Base-by-base conservation (phyloP, 805 yeast species). In the Kregervanrija pseudodelftensis region DNA sequence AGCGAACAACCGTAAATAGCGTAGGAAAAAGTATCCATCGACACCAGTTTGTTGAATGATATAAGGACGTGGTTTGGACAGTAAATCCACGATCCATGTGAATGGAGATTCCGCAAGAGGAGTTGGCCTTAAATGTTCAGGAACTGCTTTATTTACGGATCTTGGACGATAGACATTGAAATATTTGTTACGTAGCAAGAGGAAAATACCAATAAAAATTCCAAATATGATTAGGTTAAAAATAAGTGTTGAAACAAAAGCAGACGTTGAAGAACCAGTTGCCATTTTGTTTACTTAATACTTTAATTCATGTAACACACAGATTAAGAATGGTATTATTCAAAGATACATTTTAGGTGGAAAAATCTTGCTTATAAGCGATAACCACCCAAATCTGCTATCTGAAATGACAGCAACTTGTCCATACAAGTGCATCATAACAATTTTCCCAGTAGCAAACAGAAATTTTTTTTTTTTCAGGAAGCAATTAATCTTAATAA, bases 21-120 rank as follows among this genome's bases (percentile, higher is more conserved):
- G 71, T 42, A 83, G 62, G 58, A 80, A 85, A 59, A 85, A 80
- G 60, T 82, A 85, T 2, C 93, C 93, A 63, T 85, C 95, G 31
- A 79, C 61, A 43, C 90, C 85, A 34, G 82, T 68, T 50, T 82
- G 81, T 64, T 84, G 90, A 54, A 85, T 69, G 36, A 81, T 53
- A 61, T 71, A 84, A 1, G 78, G 60, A 48, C 80, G 82, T 1
- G 88, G 82, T 58, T 74, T 75, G 4, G 65, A 49, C 48, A 80
- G 53, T 16, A 84, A 46, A 44, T 63, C 68, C 2, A 70, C 56
- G 7, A 80, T 52, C 93, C 93, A 85, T 5, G 65, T 58, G 48
- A 75, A 72, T 0, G 68, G 60, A 11, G 79, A 79, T 4, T 55
- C 47, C 4, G 77, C 74, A 36, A 69, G 58, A 36, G 63, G 66